Evolutionary conservation across 768 basidiomycete genomes (phyloP).

Genomic region (Sarcodon aspratus): DNA sequence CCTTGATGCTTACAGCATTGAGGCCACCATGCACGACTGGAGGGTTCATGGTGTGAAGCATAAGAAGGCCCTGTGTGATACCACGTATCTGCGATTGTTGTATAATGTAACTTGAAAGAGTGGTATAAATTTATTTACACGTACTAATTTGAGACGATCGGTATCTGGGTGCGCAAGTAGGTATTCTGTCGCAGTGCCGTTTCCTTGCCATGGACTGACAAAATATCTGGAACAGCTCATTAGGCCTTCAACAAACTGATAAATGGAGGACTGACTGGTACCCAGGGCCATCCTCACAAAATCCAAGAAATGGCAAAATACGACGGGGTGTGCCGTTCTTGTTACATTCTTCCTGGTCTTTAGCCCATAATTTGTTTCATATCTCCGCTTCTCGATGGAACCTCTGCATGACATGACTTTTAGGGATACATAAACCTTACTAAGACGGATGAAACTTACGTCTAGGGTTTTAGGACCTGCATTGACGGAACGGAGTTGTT

Average conservation of each 20-base stretch:
- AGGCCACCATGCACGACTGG: background rate
- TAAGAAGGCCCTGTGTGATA: background rate
- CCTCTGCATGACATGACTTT: background rate
- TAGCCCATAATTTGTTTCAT: background rate
- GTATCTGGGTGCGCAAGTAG: background rate
- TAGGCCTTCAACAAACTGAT: background rate
- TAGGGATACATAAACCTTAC: no score
- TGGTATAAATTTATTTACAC: background rate
- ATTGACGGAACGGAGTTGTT: background rate
- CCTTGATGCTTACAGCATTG: background rate
- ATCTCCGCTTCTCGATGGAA: background rate
- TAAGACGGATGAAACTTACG: no score
- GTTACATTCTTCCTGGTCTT: background rate
- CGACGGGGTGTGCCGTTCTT: background rate
- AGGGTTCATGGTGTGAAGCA: background rate
- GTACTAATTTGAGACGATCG: background rate
- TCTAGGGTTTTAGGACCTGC: background rate
- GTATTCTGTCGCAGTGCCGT: background rate
- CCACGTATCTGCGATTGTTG: background rate
- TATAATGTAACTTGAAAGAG: no score
- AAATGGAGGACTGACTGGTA: background rate
- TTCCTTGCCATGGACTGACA: background rate
- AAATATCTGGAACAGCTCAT: background rate
- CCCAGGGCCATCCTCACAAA: background rate
- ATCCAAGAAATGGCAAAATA: background rate